Base-by-base conservation (phyloP, 768 basidiomycete species). In the Phaeolepiota aurea region DNA sequence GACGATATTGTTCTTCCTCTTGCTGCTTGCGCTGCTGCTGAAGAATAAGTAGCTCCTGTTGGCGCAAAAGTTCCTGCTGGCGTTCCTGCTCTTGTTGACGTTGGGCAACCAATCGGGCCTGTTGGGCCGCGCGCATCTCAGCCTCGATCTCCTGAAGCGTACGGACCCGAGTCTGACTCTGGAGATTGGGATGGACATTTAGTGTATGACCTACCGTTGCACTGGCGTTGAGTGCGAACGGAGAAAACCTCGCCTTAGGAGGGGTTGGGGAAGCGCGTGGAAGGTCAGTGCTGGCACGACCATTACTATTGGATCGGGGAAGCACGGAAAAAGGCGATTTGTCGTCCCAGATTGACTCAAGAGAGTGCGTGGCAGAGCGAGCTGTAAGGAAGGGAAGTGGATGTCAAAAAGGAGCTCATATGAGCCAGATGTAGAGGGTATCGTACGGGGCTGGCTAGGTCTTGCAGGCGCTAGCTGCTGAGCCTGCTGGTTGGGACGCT, bases 111-210 rank as follows among this genome's bases (percentile, higher is more conserved):
- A 48, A 20, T 40, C 54, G 53, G 40, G 53, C 56, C 44, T 74
- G 69, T 39, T 75, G 69, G 20, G 76, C 76, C 16, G 69, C 72
- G n/a, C 71, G 70, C 84, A 89, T 87, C 58, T 91, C 88, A 2
- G 79, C 75, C 52, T 91, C 88, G 44, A 91, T 81, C 48, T 91
- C 88, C 48, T 86, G 79, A 19, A 90, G 55, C 0, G 86, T 88
- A 14, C 78, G 77, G 7, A 70, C 66, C 7, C 53, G 43, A n/a
- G 33, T 42, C 35, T 44, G 46, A 19, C 39, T 48, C n/a, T n/a
- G n/a, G n/a, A n/a, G n/a, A n/a, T n/a, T n/a, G n/a, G n/a, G n/a
- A n/a, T n/a, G n/a, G n/a, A n/a, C n/a, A 38, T 48, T 23, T 69
- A 68, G 3, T 52, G 54, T 31, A 65, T 65, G 40, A 48, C 50